Percentiles rank a stretch among this genome's conserved stretches.
Evolutionary conservation across 306 rosid species (phyloP).

Genomic region (cucumber (Cucumis sativus)): Cucumber_9930_V3 NC_026656.2:17580501-17581000

Average conservation of each 20-base stretch:
- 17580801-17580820: conserved; percentile 56
- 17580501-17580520: background rate
- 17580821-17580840: conserved; percentile 85
- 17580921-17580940: background rate
- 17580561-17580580: conserved; percentile 63
- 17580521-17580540: background rate
- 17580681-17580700: conserved; percentile 28
- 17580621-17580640: conserved; percentile 69
- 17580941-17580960: background rate
- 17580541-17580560: background rate
- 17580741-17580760: conserved; percentile 32
- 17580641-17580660: conserved; percentile 64
- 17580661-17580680: conserved; percentile 55
- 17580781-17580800: conserved; percentile 43
- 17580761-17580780: conserved; percentile 69
- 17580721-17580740: background rate
- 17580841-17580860: conserved; percentile 14
- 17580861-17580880: background rate
- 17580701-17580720: background rate
- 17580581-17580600: conserved; percentile 80
- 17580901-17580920: background rate
- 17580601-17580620: conserved; percentile 41
- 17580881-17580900: background rate
- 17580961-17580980: conserved; percentile 59
- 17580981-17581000: conserved; percentile 73